These are phyloP conservation scores for Vitis hybrid DNA, from an alignment of 177 flowering plant species.

Conservation along the genomic window DNA sequence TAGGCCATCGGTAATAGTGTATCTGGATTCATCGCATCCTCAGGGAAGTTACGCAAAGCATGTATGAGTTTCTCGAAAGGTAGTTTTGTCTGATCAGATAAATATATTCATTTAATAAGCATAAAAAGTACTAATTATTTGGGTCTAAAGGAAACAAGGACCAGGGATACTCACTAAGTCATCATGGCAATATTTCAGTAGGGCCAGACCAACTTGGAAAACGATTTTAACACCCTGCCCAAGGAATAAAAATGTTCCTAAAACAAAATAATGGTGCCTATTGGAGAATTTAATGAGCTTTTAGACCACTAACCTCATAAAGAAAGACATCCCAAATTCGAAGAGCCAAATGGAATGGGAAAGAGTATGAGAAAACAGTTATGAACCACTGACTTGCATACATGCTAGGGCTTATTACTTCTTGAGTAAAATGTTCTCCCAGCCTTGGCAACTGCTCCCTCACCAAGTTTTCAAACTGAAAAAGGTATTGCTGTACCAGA, in stretches of 20 bases:
- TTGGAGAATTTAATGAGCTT: not conserved
- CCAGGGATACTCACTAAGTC: slow-evolving; percentile 61
- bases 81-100: slow-evolving; percentile 58
- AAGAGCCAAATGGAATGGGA: slow-evolving; percentile 95
- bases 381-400: slow-evolving; percentile 99
- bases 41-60: slow-evolving; percentile 86
- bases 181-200: slow-evolving; percentile 82
- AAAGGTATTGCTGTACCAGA: slow-evolving; percentile 93
- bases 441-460: slow-evolving; percentile 81
- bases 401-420: slow-evolving; percentile 98
- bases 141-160: slow-evolving; percentile 5
- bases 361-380: slow-evolving; percentile 95
- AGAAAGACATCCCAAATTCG: slow-evolving; percentile 99
- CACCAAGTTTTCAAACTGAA: slow-evolving; percentile 83
- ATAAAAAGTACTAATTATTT: slow-evolving; percentile 4
- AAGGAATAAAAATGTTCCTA: slow-evolving; percentile 8
- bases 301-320: slow-evolving; percentile 63
- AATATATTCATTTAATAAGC: slow-evolving; percentile 2
- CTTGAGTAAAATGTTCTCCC: slow-evolving; percentile 83
- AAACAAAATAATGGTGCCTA: not conserved
- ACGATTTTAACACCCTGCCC: slow-evolving; percentile 88
- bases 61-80: slow-evolving; percentile 93
- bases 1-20: slow-evolving; percentile 82
- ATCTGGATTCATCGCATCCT: slow-evolving; percentile 95
- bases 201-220: slow-evolving; percentile 92